These are phyloP conservation scores for Xylaria sp. DNA, from an alignment of 2,329 filamentous ascomycete species.

Conservation along the genomic window DNA sequence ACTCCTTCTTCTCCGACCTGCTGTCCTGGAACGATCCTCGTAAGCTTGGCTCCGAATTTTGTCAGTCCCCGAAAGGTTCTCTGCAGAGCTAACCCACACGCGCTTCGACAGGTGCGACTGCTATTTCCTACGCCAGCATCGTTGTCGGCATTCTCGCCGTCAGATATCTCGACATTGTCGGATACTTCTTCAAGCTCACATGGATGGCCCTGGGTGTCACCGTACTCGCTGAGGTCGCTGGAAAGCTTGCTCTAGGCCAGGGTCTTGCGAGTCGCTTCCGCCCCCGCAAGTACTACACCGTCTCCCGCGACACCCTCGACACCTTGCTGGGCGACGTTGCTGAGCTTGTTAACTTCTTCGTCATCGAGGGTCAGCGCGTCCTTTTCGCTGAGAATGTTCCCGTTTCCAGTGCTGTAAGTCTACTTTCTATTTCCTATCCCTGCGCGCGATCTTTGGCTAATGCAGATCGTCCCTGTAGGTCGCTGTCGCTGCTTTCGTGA, in stretches of 20 bases:
- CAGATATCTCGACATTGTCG: slow-evolving; percentile 61
- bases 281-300: slow-evolving; percentile 61
- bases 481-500: slow-evolving; percentile 55
- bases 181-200: slow-evolving; percentile 60
- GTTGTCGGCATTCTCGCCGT: slow-evolving; percentile 56
- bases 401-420: slow-evolving; percentile 54
- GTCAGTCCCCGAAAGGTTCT: not conserved
- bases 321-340: slow-evolving; percentile 57
- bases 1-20: slow-evolving; percentile 65
- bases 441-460: slow-evolving; percentile 1
- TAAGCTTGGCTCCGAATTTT: slow-evolving; percentile 36
- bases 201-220: slow-evolving; percentile 58
- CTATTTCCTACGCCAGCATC: slow-evolving; percentile 56
- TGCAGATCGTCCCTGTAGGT: slow-evolving; percentile 38
- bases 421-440: too few species aligned
- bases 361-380: slow-evolving; percentile 64
- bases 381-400: slow-evolving; percentile 62
- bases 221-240: slow-evolving; percentile 54
- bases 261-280: slow-evolving; percentile 61
- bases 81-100: slow-evolving; percentile 21
- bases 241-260: slow-evolving; percentile 56
- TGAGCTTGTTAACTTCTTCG: slow-evolving; percentile 66
- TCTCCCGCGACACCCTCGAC: slow-evolving; percentile 59
- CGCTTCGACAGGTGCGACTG: slow-evolving; percentile 50
- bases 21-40: slow-evolving; percentile 65